These are phyloP conservation scores for Populus nigra DNA, from an alignment of 345 rosid species.

Conservation along the genomic window DNA sequence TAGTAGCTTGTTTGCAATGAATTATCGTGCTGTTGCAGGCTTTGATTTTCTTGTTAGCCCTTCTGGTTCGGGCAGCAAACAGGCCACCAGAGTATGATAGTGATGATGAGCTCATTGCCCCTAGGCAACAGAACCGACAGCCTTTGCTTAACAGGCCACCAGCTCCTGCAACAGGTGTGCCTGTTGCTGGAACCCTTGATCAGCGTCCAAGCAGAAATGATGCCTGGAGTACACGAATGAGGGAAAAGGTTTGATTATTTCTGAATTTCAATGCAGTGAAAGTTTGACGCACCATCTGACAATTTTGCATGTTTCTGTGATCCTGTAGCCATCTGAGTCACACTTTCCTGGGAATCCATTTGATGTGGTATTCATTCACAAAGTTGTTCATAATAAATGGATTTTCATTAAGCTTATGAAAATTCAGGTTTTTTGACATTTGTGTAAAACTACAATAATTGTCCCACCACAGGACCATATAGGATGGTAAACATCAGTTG, in stretches of 20 bases:
- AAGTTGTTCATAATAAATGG: neutral
- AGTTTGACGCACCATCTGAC: neutral
- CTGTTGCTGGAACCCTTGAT: conserved; percentile 75
- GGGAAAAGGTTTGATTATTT: conserved; percentile 71
- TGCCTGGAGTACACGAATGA: conserved; percentile 98
- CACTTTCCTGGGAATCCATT: neutral
- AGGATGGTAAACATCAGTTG: neutral
- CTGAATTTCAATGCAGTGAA: neutral
- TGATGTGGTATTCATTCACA: neutral
- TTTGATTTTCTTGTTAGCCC: conserved; percentile 73
- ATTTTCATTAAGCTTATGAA: neutral
- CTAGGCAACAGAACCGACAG: conserved; percentile 80
- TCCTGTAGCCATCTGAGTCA: neutral
- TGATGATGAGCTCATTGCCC: conserved; percentile 75
- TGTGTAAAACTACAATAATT: neutral
- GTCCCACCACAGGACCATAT: neutral
- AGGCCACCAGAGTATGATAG: conserved; percentile 84
- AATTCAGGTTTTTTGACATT: neutral
- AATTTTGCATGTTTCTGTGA: neutral
- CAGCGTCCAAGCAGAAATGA: conserved; percentile 91
- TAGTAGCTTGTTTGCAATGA: conserved; percentile 2
- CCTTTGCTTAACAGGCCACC: conserved; percentile 76
- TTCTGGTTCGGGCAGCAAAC: conserved; percentile 76
- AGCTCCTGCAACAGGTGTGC: conserved; percentile 69
- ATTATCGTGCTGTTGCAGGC: conserved; percentile 52